phyloP scores from a whole-genome alignment of 805 yeast genomes.

The Kuraishia capsulata region DNA sequence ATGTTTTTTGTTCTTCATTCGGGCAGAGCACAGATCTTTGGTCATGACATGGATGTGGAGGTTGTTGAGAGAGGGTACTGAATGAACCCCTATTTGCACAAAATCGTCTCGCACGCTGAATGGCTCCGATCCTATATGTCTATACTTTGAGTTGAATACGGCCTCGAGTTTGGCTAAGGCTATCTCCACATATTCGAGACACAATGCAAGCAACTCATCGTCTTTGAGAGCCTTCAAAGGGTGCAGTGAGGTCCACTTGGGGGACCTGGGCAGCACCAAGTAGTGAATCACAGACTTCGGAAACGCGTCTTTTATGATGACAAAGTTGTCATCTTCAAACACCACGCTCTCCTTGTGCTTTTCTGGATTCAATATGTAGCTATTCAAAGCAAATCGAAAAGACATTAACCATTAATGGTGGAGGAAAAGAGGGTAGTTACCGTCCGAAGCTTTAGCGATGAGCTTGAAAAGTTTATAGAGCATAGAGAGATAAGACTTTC shows the following conservation, averaged over 20 bases:
- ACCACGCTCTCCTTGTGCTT: slow-evolving; percentile 26
- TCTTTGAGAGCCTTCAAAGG: slow-evolving; percentile 44
- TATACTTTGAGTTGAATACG: slow-evolving; percentile 10
- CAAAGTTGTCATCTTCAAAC: slow-evolving; percentile 39
- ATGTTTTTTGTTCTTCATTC: slow-evolving; percentile 54
- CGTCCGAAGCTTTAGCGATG: no score
- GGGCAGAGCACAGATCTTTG: slow-evolving; percentile 44
- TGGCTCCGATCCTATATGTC: slow-evolving; percentile 10
- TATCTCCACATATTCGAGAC: slow-evolving; percentile 24
- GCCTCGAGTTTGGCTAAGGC: slow-evolving; percentile 17
- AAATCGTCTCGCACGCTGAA: slow-evolving; percentile 20
- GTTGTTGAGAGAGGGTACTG: slow-evolving; percentile 61
- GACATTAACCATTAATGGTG: slow-evolving; percentile 22
- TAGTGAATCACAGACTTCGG: slow-evolving; percentile 59
- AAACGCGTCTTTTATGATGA: slow-evolving; percentile 49
- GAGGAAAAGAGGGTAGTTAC: no score
- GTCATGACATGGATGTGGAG: slow-evolving; percentile 70
- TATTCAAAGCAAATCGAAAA: slow-evolving; percentile 36
- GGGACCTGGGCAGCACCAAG: slow-evolving; percentile 48
- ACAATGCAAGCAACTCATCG: slow-evolving; percentile 17
- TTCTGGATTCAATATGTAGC: slow-evolving; percentile 40
- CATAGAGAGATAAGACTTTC: no score
- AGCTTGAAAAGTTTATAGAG: background rate
- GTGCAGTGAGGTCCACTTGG: slow-evolving; percentile 28
- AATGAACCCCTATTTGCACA: slow-evolving; percentile 56